Evolutionary conservation across 2,329 filamentous ascomycete genomes (phyloP), one percentile per base, ranked within the genome.

Genomic region (Phyllosticta citribraziliensis): DNA sequence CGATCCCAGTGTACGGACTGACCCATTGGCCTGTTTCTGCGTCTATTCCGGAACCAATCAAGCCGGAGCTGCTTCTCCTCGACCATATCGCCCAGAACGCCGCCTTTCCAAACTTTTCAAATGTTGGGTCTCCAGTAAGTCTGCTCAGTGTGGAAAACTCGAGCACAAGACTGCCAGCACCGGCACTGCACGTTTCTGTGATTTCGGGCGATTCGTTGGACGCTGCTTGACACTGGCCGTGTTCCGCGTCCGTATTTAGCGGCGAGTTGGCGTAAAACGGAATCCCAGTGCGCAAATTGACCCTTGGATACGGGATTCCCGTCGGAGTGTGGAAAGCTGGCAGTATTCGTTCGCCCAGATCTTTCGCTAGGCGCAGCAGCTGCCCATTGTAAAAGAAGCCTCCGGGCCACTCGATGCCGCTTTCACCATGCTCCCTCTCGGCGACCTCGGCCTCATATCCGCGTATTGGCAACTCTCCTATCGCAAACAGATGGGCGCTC

Each of bases 1-100:
- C 94, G 67, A 99, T 96, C 30, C 94, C 93, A n/a, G 93, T 87
- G 72, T 90, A 92, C 1, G 89, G 83, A 9, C 88, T 88, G 35
- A 94, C 87, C 94, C 94, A 99, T 66, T 88, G 82, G 0, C 93
- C 94, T 27, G 85, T 88, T 70, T 97, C 93, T 1, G 91, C 90
- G 75, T 96, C 93, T 64, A 99, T 91, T 2, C 92, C 93, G 62
- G 91, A 88, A 8, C 93, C 94, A 64, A 99, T 87, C 24, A 99
- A 80, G 3, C 90, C 91, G 67, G 96, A 90, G 51, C 86, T 83
- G 71, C 90, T 97, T 65, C 92, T 84, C 61, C 89, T 82, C 52
- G 87, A 80, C 94, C 94, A 99, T n/a, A 99, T 90, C 24, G 92
- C 88, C 91, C 93, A 97, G 69, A 99, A 99, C 0, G 94, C 93